Evolutionary conservation across 1,284 basidiomycete species (phyloP).

Genomic region (Phellinidium pouzarii): DNA sequence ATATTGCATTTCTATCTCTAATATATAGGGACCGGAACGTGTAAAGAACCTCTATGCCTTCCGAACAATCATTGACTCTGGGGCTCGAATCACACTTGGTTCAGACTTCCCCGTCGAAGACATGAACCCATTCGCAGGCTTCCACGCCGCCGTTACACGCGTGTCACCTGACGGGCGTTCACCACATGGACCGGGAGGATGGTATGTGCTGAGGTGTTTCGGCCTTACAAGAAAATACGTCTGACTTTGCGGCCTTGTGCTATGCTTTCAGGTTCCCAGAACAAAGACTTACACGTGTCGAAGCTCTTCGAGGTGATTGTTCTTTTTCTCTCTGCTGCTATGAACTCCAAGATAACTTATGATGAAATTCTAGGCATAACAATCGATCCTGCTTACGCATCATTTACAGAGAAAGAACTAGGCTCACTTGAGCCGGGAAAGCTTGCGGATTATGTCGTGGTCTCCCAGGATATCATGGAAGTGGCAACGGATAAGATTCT

Average conservation of each 20-base stretch:
- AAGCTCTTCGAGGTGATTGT: slow-evolving; percentile 57
- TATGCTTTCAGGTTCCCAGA: slow-evolving; percentile 61
- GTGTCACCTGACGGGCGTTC: slow-evolving; percentile 66
- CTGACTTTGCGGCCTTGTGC: background rate
- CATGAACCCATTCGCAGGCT: slow-evolving; percentile 69
- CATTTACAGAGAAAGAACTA: slow-evolving; percentile 68
- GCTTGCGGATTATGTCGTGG: slow-evolving; percentile 75
- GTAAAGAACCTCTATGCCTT: slow-evolving; percentile 86
- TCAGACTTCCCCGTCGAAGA: slow-evolving; percentile 88
- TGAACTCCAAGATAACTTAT: background rate
- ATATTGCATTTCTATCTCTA: background rate
- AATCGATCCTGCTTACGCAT: slow-evolving; percentile 79
- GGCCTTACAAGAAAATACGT: background rate
- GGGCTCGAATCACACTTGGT: slow-evolving; percentile 64
- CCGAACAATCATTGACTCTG: slow-evolving; percentile 58
- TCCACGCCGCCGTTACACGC: slow-evolving; percentile 82
- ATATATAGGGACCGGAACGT: slow-evolving; percentile 68
- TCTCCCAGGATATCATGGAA: slow-evolving; percentile 78
- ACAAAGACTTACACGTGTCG: slow-evolving; percentile 66
- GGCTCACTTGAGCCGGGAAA: slow-evolving; percentile 76
- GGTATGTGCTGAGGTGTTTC: slow-evolving; percentile 41
- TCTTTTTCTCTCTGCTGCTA: background rate
- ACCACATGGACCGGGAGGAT: slow-evolving; percentile 77
- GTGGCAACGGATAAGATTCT: slow-evolving; percentile 57
- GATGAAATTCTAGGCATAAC: slow-evolving; percentile 47